These are phyloP conservation scores for Dioscorea alata DNA, from an alignment of 106 monocot species.

Conservation along the genomic window DNA sequence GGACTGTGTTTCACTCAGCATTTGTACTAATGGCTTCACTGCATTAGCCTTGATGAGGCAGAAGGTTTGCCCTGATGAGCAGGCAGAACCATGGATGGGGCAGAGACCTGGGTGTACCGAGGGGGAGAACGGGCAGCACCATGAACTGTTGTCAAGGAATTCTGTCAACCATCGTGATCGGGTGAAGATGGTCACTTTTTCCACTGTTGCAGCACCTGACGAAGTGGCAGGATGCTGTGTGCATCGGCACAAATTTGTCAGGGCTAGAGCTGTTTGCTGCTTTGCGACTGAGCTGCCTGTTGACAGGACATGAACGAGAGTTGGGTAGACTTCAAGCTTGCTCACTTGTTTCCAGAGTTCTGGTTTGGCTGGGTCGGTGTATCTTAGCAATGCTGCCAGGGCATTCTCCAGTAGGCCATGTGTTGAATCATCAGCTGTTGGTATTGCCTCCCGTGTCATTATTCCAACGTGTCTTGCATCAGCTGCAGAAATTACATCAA, in stretches of 20 bases:
- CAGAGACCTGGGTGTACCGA: neutral
- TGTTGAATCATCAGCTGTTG: neutral
- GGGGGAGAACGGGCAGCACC: neutral
- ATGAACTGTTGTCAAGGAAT: neutral
- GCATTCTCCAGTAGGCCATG: constrained; percentile 9
- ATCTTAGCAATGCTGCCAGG: constrained; percentile 3
- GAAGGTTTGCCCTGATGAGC: neutral
- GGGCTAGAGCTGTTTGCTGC: constrained; percentile 6
- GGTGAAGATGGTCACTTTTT: neutral
- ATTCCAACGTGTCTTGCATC: neutral
- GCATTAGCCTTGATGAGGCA: constrained; percentile 14
- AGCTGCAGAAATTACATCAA: neutral
- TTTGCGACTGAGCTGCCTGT: constrained; percentile 9
- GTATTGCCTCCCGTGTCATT: neutral
- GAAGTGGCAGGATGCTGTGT: neutral
- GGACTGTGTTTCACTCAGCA: neutral
- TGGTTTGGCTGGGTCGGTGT: neutral
- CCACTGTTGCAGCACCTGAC: neutral
- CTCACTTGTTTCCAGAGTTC: constrained; percentile 2
- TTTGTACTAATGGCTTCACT: constrained; percentile 7
- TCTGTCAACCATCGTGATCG: neutral
- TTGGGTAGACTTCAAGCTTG: constrained; percentile 1
- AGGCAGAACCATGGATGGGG: constrained; percentile 4
- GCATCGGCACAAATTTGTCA: constrained; percentile 1
- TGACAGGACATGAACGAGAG: constrained; percentile 8